Base-by-base conservation (phyloP, 345 rosid species). In the Cochlearia excelsa region DNA sequence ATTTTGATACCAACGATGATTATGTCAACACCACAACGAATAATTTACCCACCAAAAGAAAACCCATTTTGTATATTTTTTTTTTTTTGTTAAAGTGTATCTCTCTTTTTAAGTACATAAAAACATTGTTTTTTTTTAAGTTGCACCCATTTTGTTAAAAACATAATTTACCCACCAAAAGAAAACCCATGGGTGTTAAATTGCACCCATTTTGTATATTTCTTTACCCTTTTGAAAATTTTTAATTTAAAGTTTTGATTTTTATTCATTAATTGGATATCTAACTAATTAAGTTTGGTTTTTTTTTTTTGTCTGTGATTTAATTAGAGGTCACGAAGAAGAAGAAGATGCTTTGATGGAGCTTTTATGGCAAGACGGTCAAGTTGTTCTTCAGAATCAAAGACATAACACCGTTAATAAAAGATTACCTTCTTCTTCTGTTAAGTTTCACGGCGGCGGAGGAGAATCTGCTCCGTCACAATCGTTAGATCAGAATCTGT, bases 321-420 rank as follows among this genome's bases (percentile, higher is more conserved):
- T 16, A 16, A 16, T 16, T 16, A 16, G 23, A 16, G 23, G 23
- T 16, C 23, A 16, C 23, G 84, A 95, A 71, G 69, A 67, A 9
- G 65, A 84, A 43, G 87, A 77, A 40, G 86, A 84, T 46, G 87
- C 78, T 54, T 73, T 88, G 54, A 81, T 81, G 99, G 99, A 92
- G 85, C 80, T 93, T 33, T 69, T 86, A 30, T 93, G 99, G 99
- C 85, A 85, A 10, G 83, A 93, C 75, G 99, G 99, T 28, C 99
- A 75, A 46, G 91, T 86, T 0, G 84, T 88, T 53, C 34, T 76
- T 73, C 95, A 86, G 5, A 82, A 76, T 59, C 99, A 84, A 42
- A 79, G 78, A 6, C 85, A 67, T 48, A 75, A 78, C 30, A 33
- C 9, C 33, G 11, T 11, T 26, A 84, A 81, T 79, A 88, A 78